These are phyloP conservation scores for Rhodotorula sp. DNA, from an alignment of 1,284 basidiomycete species.

Conservation along the genomic window DNA sequence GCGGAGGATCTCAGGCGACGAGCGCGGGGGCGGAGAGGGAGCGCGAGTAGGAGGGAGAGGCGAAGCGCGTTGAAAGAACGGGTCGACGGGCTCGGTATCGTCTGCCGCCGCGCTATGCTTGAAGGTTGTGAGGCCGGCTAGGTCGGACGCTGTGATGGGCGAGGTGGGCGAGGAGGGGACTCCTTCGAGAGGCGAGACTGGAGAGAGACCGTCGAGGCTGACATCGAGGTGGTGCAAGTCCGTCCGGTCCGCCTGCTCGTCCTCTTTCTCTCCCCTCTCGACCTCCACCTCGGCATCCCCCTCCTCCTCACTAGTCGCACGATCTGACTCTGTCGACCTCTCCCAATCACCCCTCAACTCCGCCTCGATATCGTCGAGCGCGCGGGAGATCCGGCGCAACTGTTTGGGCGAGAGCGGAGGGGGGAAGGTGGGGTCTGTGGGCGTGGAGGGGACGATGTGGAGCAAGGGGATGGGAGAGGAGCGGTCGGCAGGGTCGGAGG, in stretches of 20 bases:
- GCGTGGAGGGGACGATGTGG: not conserved
- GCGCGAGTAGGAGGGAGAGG: not conserved
- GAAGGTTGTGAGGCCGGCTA: conserved; percentile 2
- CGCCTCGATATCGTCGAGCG: conserved; percentile 12
- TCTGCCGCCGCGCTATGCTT: not conserved
- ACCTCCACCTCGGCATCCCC: not conserved
- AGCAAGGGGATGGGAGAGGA: not conserved
- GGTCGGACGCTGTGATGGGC: conserved; percentile 5
- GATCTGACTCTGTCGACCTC: not conserved
- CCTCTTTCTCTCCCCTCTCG: not conserved
- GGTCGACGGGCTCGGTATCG: conserved; percentile 28
- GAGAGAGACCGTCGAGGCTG: not conserved
- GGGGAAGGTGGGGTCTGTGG: not conserved
- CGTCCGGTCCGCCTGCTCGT: not conserved
- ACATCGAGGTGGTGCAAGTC: not conserved
- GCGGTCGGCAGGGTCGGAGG: not conserved
- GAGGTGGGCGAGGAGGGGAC: conserved; percentile 12
- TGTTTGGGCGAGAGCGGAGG: conserved; percentile 11
- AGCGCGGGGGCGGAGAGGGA: not conserved
- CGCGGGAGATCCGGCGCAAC: conserved; percentile 14
- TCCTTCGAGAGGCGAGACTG: not conserved
- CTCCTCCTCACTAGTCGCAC: not conserved
- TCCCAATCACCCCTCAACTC: conserved; percentile 3
- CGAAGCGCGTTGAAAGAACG: conserved; percentile 6
- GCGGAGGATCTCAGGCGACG: not conserved